A percentile compares a stretch with the other conserved stretches of the same genome.
phyloP scores from a whole-genome alignment of 2,329 filamentous ascomycete species.

The Albifimbria verrucaria region DNA sequence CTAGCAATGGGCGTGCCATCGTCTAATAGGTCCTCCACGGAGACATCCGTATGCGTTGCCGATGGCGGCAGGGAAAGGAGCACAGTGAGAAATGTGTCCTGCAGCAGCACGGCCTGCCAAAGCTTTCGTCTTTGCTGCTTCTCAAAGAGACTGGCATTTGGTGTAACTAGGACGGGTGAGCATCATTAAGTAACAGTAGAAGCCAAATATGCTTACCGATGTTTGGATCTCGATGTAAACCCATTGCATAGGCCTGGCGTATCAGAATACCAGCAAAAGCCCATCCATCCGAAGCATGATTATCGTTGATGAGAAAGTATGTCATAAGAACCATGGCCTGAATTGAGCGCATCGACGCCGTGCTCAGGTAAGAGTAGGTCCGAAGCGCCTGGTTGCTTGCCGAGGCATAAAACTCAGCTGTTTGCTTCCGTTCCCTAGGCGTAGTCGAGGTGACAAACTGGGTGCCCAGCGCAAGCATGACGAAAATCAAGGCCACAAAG shows the following conservation, averaged over 20 bases:
- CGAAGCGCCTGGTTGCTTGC: conserved; percentile 75
- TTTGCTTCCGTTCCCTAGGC: conserved; percentile 64
- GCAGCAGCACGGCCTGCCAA: conserved; percentile 77
- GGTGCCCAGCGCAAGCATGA: conserved; percentile 74
- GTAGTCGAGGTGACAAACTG: conserved; percentile 66
- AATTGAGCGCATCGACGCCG: conserved; percentile 68
- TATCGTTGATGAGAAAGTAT: conserved; percentile 84
- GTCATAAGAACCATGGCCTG: conserved; percentile 78
- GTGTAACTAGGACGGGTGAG: conserved; percentile 45
- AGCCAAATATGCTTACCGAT: conserved; percentile 43
- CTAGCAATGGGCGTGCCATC: conserved; percentile 56
- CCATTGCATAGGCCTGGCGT: conserved; percentile 78
- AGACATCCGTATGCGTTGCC: conserved; percentile 76
- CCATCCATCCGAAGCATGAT: conserved; percentile 80
- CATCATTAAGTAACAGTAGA: background rate
- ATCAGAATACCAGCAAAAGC: conserved; percentile 76
- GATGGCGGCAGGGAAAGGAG: conserved; percentile 74
- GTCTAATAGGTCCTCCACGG: conserved; percentile 68
- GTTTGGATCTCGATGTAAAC: conserved; percentile 74
- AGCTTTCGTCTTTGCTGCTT: conserved; percentile 77
- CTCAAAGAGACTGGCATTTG: conserved; percentile 64
- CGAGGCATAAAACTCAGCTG: conserved; percentile 78
- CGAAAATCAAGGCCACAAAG: conserved; percentile 69
- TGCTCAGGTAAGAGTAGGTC: conserved; percentile 73
- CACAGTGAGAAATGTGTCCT: conserved; percentile 79